A percentile compares a stretch with the other conserved stretches of the same genome.
Conservation (phyloP, 371 early-diverging fungal genomes). For the Coemansia sp. region DNA sequence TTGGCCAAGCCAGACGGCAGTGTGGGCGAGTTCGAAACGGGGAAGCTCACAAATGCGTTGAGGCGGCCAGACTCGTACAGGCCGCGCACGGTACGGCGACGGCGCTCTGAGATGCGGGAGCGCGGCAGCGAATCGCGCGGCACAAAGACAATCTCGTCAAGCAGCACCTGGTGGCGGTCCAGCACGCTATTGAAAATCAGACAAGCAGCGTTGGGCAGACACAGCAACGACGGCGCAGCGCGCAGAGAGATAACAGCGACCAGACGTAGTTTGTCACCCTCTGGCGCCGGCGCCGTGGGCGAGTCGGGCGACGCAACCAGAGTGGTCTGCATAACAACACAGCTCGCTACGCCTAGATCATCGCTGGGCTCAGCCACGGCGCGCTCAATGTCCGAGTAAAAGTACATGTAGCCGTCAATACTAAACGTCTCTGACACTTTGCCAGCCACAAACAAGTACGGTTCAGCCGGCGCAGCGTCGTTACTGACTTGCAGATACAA, state of each 20-base stretch:
- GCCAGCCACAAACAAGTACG: constrained; percentile 77
- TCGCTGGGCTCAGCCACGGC: constrained; percentile 60
- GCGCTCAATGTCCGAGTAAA: constrained; percentile 70
- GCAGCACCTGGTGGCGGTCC: constrained; percentile 71
- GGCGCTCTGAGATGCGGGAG: constrained; percentile 53
- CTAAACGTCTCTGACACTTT: constrained; percentile 68
- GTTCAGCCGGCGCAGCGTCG: constrained; percentile 61
- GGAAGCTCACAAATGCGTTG: constrained; percentile 43
- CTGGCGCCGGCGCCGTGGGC: constrained; percentile 1
- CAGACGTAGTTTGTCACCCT: constrained; percentile 22
- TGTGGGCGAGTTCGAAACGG: constrained; percentile 26
- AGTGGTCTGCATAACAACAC: constrained; percentile 33
- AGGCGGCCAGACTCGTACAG: constrained; percentile 53
- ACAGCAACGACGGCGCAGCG: constrained; percentile 22
- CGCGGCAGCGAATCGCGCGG: constrained; percentile 62
- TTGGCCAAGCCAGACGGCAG: constrained; percentile 22
- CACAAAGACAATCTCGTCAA: constrained; percentile 72
- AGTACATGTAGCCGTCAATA: constrained; percentile 72
- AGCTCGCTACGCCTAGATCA: constrained; percentile 24
- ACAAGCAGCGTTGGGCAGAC: constrained; percentile 48
- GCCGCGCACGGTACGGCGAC: constrained; percentile 49
- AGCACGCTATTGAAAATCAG: constrained; percentile 68
- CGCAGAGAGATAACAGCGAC: constrained; percentile 40
- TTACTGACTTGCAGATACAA: constrained; percentile 69
- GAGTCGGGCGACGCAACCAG: constrained; percentile 12